Conservation (phyloP, 2,329 filamentous ascomycete species). For the Hymenoscyphus fructigenus region DNA sequence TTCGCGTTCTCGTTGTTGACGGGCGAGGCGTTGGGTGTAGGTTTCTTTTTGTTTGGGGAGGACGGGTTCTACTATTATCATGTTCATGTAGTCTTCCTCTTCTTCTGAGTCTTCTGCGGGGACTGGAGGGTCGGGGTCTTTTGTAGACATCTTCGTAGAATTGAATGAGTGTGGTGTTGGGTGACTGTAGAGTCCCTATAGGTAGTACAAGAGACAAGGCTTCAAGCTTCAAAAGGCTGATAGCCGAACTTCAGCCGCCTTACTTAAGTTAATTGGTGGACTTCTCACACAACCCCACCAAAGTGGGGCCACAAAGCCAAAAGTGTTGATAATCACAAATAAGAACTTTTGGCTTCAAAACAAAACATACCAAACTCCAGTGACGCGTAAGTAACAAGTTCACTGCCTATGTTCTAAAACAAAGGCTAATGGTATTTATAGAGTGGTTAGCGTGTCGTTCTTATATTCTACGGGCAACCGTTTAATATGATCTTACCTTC, state of each 20-base stretch:
- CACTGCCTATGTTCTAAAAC: slow-evolving; percentile 26
- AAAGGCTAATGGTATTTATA: slow-evolving; percentile 26
- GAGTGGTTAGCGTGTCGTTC: slow-evolving; percentile 39
- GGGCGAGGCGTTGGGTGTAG: slow-evolving; percentile 53
- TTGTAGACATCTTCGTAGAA: slow-evolving; percentile 17
- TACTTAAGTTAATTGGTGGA: not conserved
- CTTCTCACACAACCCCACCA: too few relatives aligned
- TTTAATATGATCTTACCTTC: slow-evolving; percentile 31
- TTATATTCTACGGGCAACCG: slow-evolving; percentile 33
- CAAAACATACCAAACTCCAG: slow-evolving; percentile 25
- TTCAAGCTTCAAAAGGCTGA: not conserved
- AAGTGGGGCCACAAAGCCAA: not conserved
- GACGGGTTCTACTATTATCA: slow-evolving; percentile 74
- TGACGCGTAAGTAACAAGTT: slow-evolving; percentile 33
- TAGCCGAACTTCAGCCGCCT: not conserved
- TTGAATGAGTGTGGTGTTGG: not conserved
- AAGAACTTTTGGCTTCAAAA: not conserved
- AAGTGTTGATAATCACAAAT: not conserved
- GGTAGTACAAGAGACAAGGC: too few relatives aligned
- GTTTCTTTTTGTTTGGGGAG: slow-evolving; percentile 54
- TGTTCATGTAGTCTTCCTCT: slow-evolving; percentile 96
- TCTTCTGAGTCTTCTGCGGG: slow-evolving; percentile 54
- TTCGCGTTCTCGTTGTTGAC: slow-evolving; percentile 59
- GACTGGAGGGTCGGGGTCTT: slow-evolving; percentile 14
- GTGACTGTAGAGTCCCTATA: too few relatives aligned